A percentile compares a stretch with the other conserved stretches of the same genome.
Conservation (phyloP, 2,329 filamentous ascomycete species). For the Nothophaeocryptopus gaeumannii region DNA sequence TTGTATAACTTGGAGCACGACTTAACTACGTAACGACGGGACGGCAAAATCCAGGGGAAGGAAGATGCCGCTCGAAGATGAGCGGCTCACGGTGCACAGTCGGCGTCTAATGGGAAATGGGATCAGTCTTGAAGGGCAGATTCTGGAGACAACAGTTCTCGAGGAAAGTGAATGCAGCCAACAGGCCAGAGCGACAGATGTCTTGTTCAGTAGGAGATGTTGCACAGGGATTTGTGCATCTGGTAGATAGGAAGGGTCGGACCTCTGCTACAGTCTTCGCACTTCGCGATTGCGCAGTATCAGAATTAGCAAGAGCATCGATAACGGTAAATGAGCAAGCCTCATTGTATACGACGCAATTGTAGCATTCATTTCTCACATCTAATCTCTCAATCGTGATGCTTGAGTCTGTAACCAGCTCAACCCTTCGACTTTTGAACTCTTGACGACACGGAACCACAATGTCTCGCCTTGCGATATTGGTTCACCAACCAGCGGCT, state of each 20-base stretch:
- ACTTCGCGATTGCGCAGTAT: neutral
- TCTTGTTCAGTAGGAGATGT: neutral
- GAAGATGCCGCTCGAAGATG: neutral
- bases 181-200: neutral
- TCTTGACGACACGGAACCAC: no score
- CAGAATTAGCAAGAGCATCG: slow-evolving; percentile 6
- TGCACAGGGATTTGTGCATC: neutral
- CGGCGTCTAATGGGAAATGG: neutral
- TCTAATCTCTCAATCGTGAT: no score
- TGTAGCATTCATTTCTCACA: no score
- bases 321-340: neutral
- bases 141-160: no score
- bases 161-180: no score
- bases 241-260: neutral
- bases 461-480: no score
- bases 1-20: slow-evolving; percentile 21
- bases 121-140: no score
- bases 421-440: no score
- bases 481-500: no score
- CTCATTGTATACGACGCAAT: no score
- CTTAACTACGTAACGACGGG: slow-evolving; percentile 16
- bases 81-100: slow-evolving; percentile 2
- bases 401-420: no score
- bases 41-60: slow-evolving; percentile 7
- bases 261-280: no score